Evolutionary conservation across 2,329 filamentous ascomycete species (phyloP).

Genomic region (Sarocladium strictum): DNA sequence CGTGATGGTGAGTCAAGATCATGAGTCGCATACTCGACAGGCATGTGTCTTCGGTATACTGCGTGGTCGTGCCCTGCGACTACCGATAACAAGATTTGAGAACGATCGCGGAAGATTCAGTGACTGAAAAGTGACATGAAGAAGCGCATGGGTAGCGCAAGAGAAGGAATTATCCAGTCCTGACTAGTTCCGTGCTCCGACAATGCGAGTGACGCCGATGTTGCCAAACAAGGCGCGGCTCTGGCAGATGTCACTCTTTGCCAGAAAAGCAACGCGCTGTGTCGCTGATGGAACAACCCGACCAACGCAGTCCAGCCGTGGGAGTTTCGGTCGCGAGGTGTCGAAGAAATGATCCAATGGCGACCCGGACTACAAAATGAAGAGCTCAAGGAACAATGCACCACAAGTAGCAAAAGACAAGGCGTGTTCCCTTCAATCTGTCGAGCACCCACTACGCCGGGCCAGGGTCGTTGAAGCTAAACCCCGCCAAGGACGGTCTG

Average conservation of each 20-base stretch:
- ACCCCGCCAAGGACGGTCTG: conserved; percentile 7
- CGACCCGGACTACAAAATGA: neutral
- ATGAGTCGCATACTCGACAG: neutral
- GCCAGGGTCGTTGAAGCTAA: conserved; percentile 8
- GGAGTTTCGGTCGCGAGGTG: neutral
- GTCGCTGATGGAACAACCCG: neutral
- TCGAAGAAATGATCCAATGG: neutral
- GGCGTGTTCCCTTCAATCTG: conserved; percentile 1
- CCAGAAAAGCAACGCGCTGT: too few species aligned
- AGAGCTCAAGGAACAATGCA: neutral
- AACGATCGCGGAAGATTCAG: too few species aligned
- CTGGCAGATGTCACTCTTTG: neutral
- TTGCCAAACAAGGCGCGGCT: too few species aligned
- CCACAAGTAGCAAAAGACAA: neutral
- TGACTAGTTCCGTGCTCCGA: too few species aligned
- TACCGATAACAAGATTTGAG: too few species aligned
- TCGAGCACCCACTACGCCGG: conserved; percentile 2
- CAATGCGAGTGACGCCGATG: too few species aligned
- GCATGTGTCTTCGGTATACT: neutral
- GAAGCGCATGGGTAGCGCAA: too few species aligned
- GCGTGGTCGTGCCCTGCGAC: neutral
- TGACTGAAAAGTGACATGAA: too few species aligned
- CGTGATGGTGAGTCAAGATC: neutral
- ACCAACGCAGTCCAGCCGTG: neutral
- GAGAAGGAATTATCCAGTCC: too few species aligned